Evolutionary conservation across 805 yeast species (phyloP).

Genomic region (Monosporozyma aquatica): DNA sequence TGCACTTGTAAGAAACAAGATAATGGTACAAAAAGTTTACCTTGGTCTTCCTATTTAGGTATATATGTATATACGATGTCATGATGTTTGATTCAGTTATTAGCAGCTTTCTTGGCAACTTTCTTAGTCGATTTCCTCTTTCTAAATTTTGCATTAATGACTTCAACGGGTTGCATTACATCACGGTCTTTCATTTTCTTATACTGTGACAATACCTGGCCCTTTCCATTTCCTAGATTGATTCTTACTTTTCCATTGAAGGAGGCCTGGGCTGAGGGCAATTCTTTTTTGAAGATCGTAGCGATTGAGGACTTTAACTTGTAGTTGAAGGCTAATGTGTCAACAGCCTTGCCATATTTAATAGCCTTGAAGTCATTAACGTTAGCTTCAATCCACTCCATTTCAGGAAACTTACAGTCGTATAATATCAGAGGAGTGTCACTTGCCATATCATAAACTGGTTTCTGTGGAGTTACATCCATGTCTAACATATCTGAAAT

Average conservation of each 20-base stretch:
- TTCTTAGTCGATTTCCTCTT: slow-evolving; percentile 31
- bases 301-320: slow-evolving; percentile 49
- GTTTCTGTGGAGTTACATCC: slow-evolving; percentile 51
- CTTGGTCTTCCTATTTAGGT: too few species aligned
- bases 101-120: not conserved
- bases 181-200: slow-evolving; percentile 49
- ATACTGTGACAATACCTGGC: slow-evolving; percentile 49
- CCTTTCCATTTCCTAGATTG: slow-evolving; percentile 73
- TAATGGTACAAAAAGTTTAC: too few species aligned
- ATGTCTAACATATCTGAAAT: slow-evolving; percentile 53
- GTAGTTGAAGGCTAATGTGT: slow-evolving; percentile 46
- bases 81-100: too few species aligned
- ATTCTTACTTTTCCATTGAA: slow-evolving; percentile 31
- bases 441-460: slow-evolving; percentile 80
- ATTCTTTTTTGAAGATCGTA: slow-evolving; percentile 37
- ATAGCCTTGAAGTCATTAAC: slow-evolving; percentile 32
- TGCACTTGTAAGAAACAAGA: too few species aligned
- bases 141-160: slow-evolving; percentile 54
- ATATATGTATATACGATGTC: too few species aligned
- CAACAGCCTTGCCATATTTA: slow-evolving; percentile 36
- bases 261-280: slow-evolving; percentile 13
- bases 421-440: slow-evolving; percentile 81
- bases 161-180: slow-evolving; percentile 55
- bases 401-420: slow-evolving; percentile 66
- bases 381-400: slow-evolving; percentile 48